phyloP scores from a whole-genome alignment of 805 yeast genomes.

The Saturnispora hagleri region DNA sequence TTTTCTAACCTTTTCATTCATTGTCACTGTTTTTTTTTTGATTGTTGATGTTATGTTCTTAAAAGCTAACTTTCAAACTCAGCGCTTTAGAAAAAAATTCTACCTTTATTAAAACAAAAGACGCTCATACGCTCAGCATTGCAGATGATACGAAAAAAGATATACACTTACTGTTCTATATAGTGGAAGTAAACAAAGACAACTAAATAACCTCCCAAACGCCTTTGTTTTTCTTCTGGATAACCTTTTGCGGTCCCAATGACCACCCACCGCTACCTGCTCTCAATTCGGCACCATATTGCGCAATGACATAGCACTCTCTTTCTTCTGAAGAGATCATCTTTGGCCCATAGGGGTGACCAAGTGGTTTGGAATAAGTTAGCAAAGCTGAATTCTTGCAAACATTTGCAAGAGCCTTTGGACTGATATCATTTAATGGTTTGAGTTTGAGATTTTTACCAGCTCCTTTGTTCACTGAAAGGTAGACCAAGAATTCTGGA shows the following conservation, averaged over 20 bases:
- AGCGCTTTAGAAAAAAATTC: background rate
- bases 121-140: constrained; percentile 1
- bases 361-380: constrained; percentile 84
- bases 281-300: constrained; percentile 61
- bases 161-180: background rate
- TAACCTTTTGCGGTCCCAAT: constrained; percentile 68
- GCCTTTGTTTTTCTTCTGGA: constrained; percentile 58
- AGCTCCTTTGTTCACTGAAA: constrained; percentile 49
- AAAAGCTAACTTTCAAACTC: background rate
- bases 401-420: constrained; percentile 67
- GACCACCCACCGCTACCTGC: constrained; percentile 93
- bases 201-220: constrained; percentile 43
- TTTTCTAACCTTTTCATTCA: constrained; percentile 4
- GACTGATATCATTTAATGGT: constrained; percentile 66
- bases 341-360: constrained; percentile 82
- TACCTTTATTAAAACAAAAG: background rate
- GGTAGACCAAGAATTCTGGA: constrained; percentile 71
- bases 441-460: constrained; percentile 53
- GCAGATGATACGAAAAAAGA: background rate
- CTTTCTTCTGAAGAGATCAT: constrained; percentile 55
- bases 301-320: constrained; percentile 83
- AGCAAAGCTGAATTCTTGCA: constrained; percentile 65
- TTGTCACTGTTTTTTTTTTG: background rate
- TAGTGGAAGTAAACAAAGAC: background rate
- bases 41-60: background rate